Conservation (phyloP, 1,139 yeast genomes). For the Yueomyces sp. region DNA sequence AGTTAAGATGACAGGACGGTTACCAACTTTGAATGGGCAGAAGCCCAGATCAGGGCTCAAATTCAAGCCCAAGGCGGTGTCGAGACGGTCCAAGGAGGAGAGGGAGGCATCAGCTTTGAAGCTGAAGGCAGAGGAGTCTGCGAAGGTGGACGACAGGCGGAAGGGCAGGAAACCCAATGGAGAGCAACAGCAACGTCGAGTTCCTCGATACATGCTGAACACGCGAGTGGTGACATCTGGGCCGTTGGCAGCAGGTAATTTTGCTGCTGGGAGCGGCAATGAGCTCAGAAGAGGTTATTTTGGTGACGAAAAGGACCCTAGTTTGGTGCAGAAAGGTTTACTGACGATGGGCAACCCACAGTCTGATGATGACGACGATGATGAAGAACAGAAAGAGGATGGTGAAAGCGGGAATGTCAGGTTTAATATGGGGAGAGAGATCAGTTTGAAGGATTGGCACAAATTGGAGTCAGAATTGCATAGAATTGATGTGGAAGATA, state of each 20-base stretch:
- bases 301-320: conserved; percentile 16
- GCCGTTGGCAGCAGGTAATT: conserved; percentile 58
- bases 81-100: conserved; percentile 71
- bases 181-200: conserved; percentile 31
- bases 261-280: conserved; percentile 21
- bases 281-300: conserved; percentile 16
- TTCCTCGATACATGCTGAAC: conserved; percentile 36
- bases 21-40: conserved; percentile 20
- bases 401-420: conserved; percentile 25
- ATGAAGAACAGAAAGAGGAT: conserved; percentile 2
- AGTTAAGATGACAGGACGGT: conserved; percentile 16
- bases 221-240: conserved; percentile 63
- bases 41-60: conserved; percentile 41
- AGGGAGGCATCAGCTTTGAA: conserved; percentile 65
- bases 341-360: conserved; percentile 16
- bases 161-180: conserved; percentile 24
- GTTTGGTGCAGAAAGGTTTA: conserved; percentile 19
- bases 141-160: conserved; percentile 17
- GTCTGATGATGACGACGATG: conserved; percentile 10
- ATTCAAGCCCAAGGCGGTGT: conserved; percentile 75
- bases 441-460: conserved; percentile 30
- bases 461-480: conserved; percentile 8
- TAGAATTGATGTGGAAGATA: conserved; percentile 21
- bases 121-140: conserved; percentile 28
- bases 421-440: conserved; percentile 53